A percentile compares a stretch with the other conserved stretches of the same genome.
These are phyloP conservation scores for Ascochyta rabiei DNA, from an alignment of 2,329 filamentous ascomycete species.

Conservation along the genomic window DNA sequence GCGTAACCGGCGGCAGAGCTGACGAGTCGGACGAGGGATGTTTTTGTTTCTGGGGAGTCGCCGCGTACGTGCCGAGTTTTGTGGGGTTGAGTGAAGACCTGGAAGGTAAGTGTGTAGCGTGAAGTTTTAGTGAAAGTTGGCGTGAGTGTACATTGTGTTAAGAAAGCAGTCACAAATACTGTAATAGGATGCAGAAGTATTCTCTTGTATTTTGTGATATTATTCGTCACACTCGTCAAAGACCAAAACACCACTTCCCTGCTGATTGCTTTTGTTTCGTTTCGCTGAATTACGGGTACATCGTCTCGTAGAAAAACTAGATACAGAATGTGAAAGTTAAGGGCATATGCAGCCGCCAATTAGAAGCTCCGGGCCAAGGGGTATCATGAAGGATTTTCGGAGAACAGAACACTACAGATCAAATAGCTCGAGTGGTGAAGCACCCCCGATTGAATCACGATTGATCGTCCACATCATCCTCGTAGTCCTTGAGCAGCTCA, in stretches of 20 bases:
- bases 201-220: background rate
- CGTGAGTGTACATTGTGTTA: background rate
- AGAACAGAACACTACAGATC: constrained; percentile 3
- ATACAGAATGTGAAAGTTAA: background rate
- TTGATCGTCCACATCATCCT: constrained; percentile 19
- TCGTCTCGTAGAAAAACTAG: background rate
- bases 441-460: background rate
- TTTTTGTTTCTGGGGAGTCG: background rate
- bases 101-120: background rate
- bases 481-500: constrained; percentile 42
- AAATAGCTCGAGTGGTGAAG: background rate
- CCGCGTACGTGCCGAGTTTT: background rate
- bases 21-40: background rate
- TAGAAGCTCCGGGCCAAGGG: background rate
- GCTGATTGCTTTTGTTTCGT: background rate
- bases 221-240: background rate
- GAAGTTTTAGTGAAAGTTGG: background rate
- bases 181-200: background rate
- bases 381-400: constrained; percentile 12
- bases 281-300: background rate
- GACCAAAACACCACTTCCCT: background rate
- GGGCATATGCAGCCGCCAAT: background rate
- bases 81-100: background rate
- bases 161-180: background rate
- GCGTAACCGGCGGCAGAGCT: background rate